Base-by-base conservation (phyloP, 2,329 filamentous ascomycete species). In the Xylariaceae sp. region DNA sequence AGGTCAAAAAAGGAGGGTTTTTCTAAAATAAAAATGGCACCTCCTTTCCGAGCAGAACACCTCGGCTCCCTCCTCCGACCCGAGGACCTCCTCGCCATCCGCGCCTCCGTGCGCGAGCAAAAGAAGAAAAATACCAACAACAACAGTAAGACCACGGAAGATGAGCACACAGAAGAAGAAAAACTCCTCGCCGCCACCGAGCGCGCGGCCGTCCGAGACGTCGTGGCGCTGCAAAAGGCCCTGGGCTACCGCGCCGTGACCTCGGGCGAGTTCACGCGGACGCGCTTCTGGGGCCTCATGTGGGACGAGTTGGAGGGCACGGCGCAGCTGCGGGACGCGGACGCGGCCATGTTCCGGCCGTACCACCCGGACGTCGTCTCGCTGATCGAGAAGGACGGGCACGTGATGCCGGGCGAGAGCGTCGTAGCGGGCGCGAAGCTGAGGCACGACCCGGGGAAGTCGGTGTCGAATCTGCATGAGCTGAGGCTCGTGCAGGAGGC, bases 41-140 rank as follows among this genome's bases (percentile, higher is more conserved):
- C 66, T 14, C 83, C 83, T 21, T 87, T 85, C 69, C 74, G 83
- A 53, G 84, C 84, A 34, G 84, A 88, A 69, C 83, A 88, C 53
- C 70, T 86, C 52, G 84, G 83, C 51, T 86, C 82, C 11, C 69
- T 88, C 21, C 74, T 87, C 30, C 78, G 84, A n/a, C 83, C 83
- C 5, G 65, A 81, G 43, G 66, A 74, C 40, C 70, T 86, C 39
- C 67, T 83, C 24, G 67, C 77, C 36, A 75, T 74, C 44, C 79
- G 83, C 50, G 72, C 76, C 44, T 55, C 58, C 35, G 73, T 78
- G 43, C 78, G 81, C 47, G 73, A 76, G 74, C n/a, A n/a, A 71
- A 81, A 44, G 70, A 66, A 18, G 67, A 66, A 3, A 24, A 24
- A 24, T 24, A 6, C 21, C 71, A n/a, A n/a, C n/a, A n/a, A n/a